Conservation (phyloP, 2,329 filamentous ascomycete species). For the Arthrobotrys entomopaga region DNA sequence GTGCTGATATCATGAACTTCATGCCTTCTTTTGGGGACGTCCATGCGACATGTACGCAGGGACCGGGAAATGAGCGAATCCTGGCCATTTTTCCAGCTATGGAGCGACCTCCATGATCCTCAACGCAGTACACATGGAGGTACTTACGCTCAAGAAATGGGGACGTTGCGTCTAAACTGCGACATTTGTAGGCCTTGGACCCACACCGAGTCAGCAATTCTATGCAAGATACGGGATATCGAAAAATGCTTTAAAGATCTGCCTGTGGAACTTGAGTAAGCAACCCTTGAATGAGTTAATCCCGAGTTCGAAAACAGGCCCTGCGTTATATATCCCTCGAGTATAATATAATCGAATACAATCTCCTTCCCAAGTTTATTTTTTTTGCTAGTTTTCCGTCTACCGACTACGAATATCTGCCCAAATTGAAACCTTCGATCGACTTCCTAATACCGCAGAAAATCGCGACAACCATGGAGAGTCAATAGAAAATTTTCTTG, state of each 20-base stretch:
- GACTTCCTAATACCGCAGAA: constrained; percentile 50
- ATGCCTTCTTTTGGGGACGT: constrained; percentile 50
- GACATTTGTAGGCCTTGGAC: no score
- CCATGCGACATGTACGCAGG: constrained; percentile 47
- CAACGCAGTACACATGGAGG: constrained; percentile 21
- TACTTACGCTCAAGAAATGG: constrained; percentile 13
- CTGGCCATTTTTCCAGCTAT: constrained; percentile 39
- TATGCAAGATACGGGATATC: constrained; percentile 10
- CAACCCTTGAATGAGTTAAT: constrained; percentile 17
- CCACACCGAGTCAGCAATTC: no score
- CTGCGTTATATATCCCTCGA: no score
- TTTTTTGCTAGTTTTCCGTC: neutral
- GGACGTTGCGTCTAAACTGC: neutral
- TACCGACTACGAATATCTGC: constrained; percentile 33
- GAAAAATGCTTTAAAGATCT: constrained; percentile 49
- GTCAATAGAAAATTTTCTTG: constrained; percentile 35
- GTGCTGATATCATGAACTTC: constrained; percentile 19
- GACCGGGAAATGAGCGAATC: constrained; percentile 39
- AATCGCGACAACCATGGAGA: constrained; percentile 41
- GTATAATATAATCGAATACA: neutral
- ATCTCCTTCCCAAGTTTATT: constrained; percentile 49
- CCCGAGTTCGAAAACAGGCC: constrained; percentile 10
- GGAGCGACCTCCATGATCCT: constrained; percentile 29
- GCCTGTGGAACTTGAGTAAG: constrained; percentile 38
- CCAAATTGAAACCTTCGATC: neutral